Evolutionary conservation across 1,284 basidiomycete genomes (phyloP), one percentile per base, ranked within the genome.

Genomic region (Puccinia polysora): DNA sequence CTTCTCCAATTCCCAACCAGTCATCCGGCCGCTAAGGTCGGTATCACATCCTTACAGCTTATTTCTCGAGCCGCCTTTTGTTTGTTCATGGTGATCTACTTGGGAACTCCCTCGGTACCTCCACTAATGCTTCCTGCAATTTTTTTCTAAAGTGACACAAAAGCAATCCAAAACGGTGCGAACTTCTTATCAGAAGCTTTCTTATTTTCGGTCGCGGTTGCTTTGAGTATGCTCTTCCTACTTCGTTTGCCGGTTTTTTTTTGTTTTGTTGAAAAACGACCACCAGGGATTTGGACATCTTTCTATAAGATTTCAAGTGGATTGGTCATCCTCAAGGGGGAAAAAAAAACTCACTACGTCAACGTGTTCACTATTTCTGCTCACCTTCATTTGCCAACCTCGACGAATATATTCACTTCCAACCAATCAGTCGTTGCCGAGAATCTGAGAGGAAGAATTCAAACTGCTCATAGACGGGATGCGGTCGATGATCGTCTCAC

Each of bases 171-270:
- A 53, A 68, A 68, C 58, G 65, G 65, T 5, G 65, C 65, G 20
- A 58, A 68, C 20, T 68, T 68, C 25, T 36, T 68, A 56, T 68
- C 65, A n/a, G 65, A 68, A 68, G 65, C 65, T 43, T 68, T 58
- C 45, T 40, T 68, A 25, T 68, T 68, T 43, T 56, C 65, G 6
- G 65, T 68, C 0, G 65, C 65, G 18, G 47, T 58, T 23, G 38
- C 52, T 8, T 40, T 68, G 45, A 68, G 65, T 68, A 28, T 18
- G 52, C 58, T 18, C n/a, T n/a, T n/a, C n/a, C n/a, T n/a, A n/a
- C 45, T 40, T 20, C 15, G 18, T 40, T 68, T 38, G 6, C 28
- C 23, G 10, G 6, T 49, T 49, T 36, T 52, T 34, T 49, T 18
- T 50, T 50, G 7, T 50, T 50, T 20, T 20, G 8, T 50, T 20